phyloP scores from a whole-genome alignment of 202 grass and related monocot species.

The Alloteropsis angusta region DNA sequence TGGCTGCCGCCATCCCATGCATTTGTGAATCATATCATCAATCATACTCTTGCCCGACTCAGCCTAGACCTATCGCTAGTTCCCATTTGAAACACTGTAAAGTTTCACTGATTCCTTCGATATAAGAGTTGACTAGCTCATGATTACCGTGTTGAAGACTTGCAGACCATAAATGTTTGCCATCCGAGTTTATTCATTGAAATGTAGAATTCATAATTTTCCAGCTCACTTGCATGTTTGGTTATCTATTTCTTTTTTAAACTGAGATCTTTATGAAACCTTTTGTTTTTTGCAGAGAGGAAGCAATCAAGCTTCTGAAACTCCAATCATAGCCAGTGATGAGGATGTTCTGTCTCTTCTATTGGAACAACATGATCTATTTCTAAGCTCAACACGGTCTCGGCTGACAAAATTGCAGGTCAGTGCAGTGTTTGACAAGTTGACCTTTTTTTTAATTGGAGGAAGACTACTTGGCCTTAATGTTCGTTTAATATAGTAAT shows the following conservation, averaged over 20 bases:
- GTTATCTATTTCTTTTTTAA: neutral
- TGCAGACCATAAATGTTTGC: neutral
- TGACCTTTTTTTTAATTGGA: no score
- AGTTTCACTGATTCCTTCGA: neutral
- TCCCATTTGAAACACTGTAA: neutral
- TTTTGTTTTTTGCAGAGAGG: slow-evolving; percentile 47
- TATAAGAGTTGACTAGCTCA: neutral
- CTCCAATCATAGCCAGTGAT: slow-evolving; percentile 43
- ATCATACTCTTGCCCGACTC: neutral
- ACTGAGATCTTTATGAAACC: slow-evolving; percentile 14
- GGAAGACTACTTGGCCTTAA: neutral
- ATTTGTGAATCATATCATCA: neutral
- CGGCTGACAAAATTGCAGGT: slow-evolving; percentile 90
- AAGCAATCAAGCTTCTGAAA: slow-evolving; percentile 49
- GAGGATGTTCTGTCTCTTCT: slow-evolving; percentile 72
- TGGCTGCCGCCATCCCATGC: neutral
- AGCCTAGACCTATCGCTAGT: neutral
- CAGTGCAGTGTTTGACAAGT: neutral
- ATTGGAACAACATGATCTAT: slow-evolving; percentile 67
- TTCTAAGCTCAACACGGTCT: slow-evolving; percentile 60
- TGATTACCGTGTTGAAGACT: neutral
- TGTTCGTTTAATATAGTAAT: neutral
- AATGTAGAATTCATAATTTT: neutral
- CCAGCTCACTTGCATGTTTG: neutral
- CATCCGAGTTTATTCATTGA: neutral